Base-by-base conservation (phyloP, 805 yeast genomes). In the Nadsonia fulvescens region DNA sequence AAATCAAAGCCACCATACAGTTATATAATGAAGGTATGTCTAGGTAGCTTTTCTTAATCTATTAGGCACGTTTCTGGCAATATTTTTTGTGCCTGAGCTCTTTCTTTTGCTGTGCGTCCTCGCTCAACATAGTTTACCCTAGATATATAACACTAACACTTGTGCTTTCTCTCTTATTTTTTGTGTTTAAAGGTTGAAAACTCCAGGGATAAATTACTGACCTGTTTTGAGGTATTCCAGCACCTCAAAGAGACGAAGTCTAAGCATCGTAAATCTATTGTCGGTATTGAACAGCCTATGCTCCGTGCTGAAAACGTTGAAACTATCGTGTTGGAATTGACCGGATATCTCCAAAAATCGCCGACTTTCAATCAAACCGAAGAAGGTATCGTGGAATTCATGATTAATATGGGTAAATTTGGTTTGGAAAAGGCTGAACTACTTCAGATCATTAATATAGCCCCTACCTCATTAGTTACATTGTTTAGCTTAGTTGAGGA, bases 401-500 rank as follows among this genome's bases (percentile, higher is more conserved):
- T 73, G 55, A 23, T 35, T 1, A 23, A 34, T 7, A 33, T 38
- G 8, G 58, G 63, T 32, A 38, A 53, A 17, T 70, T 61, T 33
- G 62, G 60, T 15, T 54, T 86, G 28, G 82, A 74, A 51, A 77
- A 79, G 47, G 70, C 77, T 14, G 98, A 86, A 43, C 68, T 71
- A 37, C 54, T 86, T 20, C 94, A 86, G 50, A 66, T 86, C 20
- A 62, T 83, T 30, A 83, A 86, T 46, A 57, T 70, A 5, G 58
- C 79, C 15, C 98, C 98, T 1, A 56, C 72, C 23, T 66, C 79
- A 4, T 53, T 79, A 58, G 94, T 83, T 8, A 72, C 67, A 18
- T 56, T 86, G 27, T 81, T 70, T 44, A 61, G 89, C 0, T 53
- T 86, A 15, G 69, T 86, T 1, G 98, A 86, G 44, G 96, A 89